Evolutionary conservation across 257 asterid genomes (phyloP).

Genomic region (Solanum tarapatanum): DNA sequence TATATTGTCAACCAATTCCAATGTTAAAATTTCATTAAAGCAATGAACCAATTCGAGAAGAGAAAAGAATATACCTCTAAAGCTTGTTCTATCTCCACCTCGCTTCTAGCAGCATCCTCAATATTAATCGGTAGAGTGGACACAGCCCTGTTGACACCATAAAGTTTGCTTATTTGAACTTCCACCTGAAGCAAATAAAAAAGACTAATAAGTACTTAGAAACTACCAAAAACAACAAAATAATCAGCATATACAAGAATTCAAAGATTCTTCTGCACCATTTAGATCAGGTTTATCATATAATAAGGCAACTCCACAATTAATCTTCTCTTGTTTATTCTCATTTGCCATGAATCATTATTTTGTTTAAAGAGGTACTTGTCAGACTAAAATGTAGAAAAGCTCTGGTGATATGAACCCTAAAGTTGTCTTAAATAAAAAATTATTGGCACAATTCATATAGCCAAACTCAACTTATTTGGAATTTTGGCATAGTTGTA

Average conservation of each 20-base stretch:
- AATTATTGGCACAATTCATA: not conserved
- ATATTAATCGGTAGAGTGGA: slow-evolving; percentile 52
- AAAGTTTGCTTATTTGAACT: slow-evolving; percentile 60
- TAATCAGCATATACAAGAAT: not conserved
- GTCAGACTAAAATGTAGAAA: not conserved
- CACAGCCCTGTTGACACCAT: slow-evolving; percentile 49
- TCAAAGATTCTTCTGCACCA: not conserved
- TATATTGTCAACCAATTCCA: not conserved
- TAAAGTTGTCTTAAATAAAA: not conserved
- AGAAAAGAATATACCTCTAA: slow-evolving; percentile 27
- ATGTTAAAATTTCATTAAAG: not conserved
- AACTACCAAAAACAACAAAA: not conserved
- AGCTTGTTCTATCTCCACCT: slow-evolving; percentile 57
- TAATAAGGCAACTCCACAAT: not conserved
- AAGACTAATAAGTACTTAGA: not conserved
- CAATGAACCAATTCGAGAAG: not conserved
- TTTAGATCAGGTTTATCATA: not conserved
- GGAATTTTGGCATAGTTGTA: not conserved
- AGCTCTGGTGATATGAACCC: not conserved
- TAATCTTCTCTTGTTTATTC: not conserved
- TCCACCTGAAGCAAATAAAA: slow-evolving; percentile 41
- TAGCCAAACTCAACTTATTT: not conserved
- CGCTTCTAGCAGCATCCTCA: slow-evolving; percentile 84
- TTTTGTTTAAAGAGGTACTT: not conserved
- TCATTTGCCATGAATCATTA: not conserved